Evolutionary conservation across 1,139 yeast species (phyloP), one percentile per base, ranked within the genome.

Genomic region (Hyphopichia burtonii): DNA sequence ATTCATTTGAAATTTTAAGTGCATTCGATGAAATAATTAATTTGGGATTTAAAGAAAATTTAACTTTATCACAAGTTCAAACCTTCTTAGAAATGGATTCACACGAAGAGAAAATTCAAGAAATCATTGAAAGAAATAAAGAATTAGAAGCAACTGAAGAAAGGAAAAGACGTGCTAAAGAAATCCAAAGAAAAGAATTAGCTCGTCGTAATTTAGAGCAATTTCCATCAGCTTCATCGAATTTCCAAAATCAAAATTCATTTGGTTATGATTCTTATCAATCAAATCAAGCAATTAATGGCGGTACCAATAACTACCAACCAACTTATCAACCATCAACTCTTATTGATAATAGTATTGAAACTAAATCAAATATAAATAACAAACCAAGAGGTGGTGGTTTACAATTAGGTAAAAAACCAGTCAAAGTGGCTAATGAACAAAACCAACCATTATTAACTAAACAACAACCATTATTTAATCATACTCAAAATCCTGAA

Each of bases 71-170:
- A 43, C 99, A 93, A 70, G 89, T 94, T 50, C 83, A 82, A 63
- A 87, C 95, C 14, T 93, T 88, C 68, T 74, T 94, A 67, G 94
- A 90, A 61, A 93, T 94, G 99, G 98, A 94, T 66, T 86, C 96
- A 33, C 98, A 93, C 60, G 99, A 94, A 67, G 99, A 94, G 68
- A 91, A 89, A 73, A 91, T 94, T 58, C 98, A 93, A 71, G 98
- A 94, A 63, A 91, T 93, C 60, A 93, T 94, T 56, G 98, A 93
- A 66, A 83, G 95, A 62, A 93, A 93, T 69, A 94, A 93, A 69
- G 99, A 93, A 68, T 74, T 89, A 59, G 99, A 93, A 66, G 99
- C 99, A 36, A 85, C 90, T 40, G 99, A 93, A 66, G 97, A 93
- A 66, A 85, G 98, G 66, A 93, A 91, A 71, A 86, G 95, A 66